These are phyloP conservation scores for Cyclotella cryptica DNA, from an alignment of 108 stramenopile species.

Conservation along the genomic window DNA sequence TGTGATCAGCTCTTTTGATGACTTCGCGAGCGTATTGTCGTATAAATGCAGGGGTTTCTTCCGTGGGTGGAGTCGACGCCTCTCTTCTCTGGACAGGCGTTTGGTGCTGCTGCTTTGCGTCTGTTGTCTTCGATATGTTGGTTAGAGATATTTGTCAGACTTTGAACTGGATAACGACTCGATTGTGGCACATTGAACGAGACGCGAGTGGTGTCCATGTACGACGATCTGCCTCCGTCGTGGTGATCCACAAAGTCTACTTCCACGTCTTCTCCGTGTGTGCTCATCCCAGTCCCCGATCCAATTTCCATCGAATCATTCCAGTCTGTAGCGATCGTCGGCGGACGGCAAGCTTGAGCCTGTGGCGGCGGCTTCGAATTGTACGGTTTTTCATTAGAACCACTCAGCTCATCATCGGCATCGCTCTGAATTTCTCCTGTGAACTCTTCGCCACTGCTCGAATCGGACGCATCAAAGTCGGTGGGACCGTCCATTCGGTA, in stretches of 20 bases:
- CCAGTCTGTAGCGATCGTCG: constrained; percentile 26
- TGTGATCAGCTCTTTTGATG: constrained; percentile 6
- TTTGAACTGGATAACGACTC: not conserved
- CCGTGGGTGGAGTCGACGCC: constrained; percentile 7
- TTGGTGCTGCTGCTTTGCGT: too few species aligned
- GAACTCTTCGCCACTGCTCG: constrained; percentile 19
- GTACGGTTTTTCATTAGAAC: not conserved
- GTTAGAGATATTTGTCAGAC: constrained; percentile 2
- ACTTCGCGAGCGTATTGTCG: constrained; percentile 40
- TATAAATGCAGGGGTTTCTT: constrained; percentile 53
- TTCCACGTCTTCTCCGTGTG: too few species aligned
- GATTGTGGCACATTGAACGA: not conserved
- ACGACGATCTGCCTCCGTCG: too few species aligned
- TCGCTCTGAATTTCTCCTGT: constrained; percentile 1
- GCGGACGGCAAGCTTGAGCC: constrained; percentile 30
- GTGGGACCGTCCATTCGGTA: constrained; percentile 33
- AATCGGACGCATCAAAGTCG: constrained; percentile 24
- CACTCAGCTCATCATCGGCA: constrained; percentile 5
- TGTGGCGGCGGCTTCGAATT: constrained; percentile 7
- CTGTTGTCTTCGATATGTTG: too few species aligned
- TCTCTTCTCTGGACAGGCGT: not conserved
- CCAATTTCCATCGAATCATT: constrained; percentile 5
- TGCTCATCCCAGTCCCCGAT: too few species aligned
- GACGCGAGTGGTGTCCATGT: too few species aligned
- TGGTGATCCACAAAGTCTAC: too few species aligned